Conservation (phyloP, 169 alveolate species). For the Plasmodium inui region DNA sequence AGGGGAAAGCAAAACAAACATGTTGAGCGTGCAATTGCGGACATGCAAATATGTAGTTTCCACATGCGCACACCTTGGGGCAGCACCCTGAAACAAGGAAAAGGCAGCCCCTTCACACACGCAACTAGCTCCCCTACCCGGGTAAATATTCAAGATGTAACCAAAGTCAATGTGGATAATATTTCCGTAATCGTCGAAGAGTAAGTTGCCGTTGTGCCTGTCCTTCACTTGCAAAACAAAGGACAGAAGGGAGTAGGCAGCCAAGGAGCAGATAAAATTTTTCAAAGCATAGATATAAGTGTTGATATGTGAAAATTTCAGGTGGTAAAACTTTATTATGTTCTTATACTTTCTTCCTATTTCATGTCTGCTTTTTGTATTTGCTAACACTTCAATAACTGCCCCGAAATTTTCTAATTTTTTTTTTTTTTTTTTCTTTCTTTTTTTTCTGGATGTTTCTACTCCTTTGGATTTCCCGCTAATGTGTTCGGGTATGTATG, state of each 20-base stretch:
- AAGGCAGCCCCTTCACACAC: not conserved
- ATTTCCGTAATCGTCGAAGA: conserved; percentile 95
- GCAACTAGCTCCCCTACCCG: conserved; percentile 88
- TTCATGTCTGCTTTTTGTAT: conserved; percentile 75
- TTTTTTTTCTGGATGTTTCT: not conserved
- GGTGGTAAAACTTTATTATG: conserved; percentile 49
- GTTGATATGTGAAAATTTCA: conserved; percentile 43
- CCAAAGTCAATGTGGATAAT: conserved; percentile 97
- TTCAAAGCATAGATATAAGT: conserved; percentile 81
- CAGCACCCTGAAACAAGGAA: not conserved
- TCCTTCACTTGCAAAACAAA: conserved; percentile 93
- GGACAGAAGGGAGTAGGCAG: conserved; percentile 96
- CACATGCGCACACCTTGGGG: not conserved
- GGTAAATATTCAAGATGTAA: conserved; percentile 94
- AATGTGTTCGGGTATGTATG: conserved; percentile 9
- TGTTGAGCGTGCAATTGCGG: not conserved
- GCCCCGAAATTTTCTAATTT: conserved; percentile 75
- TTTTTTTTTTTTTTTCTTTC: conserved; percentile 50
- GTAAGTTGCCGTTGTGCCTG: conserved; percentile 97
- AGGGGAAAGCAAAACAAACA: not conserved
- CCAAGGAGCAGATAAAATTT: conserved; percentile 94
- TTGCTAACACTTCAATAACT: conserved; percentile 72
- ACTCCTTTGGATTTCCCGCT: not conserved
- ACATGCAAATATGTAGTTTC: not conserved
- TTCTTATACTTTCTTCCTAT: conserved; percentile 64